Evolutionary conservation across 2,329 filamentous ascomycete genomes (phyloP), one percentile per base, ranked within the genome.

Genomic region (Neofusicoccum sp.): DNA sequence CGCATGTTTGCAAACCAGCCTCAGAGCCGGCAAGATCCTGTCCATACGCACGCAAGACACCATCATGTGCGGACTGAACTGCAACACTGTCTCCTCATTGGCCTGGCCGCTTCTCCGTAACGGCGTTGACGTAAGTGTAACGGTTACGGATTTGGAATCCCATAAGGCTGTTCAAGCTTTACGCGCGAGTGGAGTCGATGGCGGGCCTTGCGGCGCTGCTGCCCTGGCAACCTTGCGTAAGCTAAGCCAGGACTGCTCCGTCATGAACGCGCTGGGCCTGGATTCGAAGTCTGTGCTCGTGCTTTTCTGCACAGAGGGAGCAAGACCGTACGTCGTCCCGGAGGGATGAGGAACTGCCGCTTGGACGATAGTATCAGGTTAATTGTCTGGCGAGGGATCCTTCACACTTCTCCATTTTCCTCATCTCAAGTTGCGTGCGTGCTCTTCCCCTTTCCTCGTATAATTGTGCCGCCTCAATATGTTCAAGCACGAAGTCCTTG

Each of bases 61-160:
- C 0, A 90, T 90, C 66, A 91, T 92, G 88, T 81, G 82, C 40
- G 89, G 89, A 0, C 83, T 92, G 76, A 86, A 89, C 65, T 92
- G 89, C 63, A 88, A 88, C 0, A 89, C 86, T 0, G 79, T 89
- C 0, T 90, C 88, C 0, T 77, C 77, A 0, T 84, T 82, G 0
- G 86, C 88, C 0, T 93, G 88, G 86, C 79, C 84, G 0, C 69
- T 85, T 0, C 70, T 93, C 3, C 72, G 76, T 6, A 69, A 76
- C 0, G 83, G 86, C 0, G 79, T 90, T 0, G 85, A 89, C 73
- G 83, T 81, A 1, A 83, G 82, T 57, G 72, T 87, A 0, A 82
- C 81, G 0, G 80, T 92, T 0, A 84, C 82, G 0, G 88, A 90
- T 64, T 70, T 72, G 11, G 86, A 91, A 62, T 79, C 84, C 0